A percentile compares a stretch with the other conserved stretches of the same genome.
Conservation (phyloP, 352 stramenopile genomes). For the Globisporangium cylindrosporum region DNA sequence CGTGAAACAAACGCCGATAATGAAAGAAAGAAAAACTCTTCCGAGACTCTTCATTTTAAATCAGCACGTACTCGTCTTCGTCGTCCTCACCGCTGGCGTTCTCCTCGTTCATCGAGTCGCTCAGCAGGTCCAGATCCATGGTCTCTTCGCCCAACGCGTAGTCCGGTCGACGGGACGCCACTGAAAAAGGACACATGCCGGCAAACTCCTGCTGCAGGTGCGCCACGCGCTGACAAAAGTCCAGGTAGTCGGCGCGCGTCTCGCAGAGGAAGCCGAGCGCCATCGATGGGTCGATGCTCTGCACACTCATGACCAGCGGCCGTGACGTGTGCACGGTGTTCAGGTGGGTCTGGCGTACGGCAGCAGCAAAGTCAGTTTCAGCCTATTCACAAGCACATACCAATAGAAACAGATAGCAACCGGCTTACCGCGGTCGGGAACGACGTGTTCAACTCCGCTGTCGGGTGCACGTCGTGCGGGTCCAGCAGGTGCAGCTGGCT, state of each 20-base stretch:
- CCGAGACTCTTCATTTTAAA: conserved; percentile 4
- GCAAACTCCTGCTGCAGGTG: conserved; percentile 3
- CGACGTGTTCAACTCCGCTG: conserved; percentile 60
- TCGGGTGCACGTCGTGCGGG: conserved; percentile 75
- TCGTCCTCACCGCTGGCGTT: conserved; percentile 15
- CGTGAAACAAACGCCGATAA: background rate
- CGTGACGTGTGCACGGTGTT: conserved; percentile 50
- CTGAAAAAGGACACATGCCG: conserved; percentile 13
- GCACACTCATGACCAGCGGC: conserved; percentile 78
- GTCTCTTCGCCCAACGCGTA: conserved; percentile 11
- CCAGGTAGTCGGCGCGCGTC: conserved; percentile 62
- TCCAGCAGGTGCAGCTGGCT: conserved; percentile 82
- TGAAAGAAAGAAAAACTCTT: background rate
- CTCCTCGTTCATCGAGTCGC: conserved; percentile 19
- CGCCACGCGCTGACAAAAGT: conserved; percentile 44
- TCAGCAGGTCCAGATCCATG: conserved; percentile 14
- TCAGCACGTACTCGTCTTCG: conserved; percentile 19
- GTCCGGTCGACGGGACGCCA: conserved; percentile 12
- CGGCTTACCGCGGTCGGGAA: conserved; percentile 66
- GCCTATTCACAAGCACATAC: conserved; percentile 10
- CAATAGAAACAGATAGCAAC: background rate
- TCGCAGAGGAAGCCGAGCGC: conserved; percentile 93
- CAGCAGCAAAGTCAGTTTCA: background rate
- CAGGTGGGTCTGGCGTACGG: conserved; percentile 43
- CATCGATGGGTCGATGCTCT: conserved; percentile 91